phyloP scores from a whole-genome alignment of 2,329 filamentous ascomycete genomes.

The Neonectria magnoliae region DNA sequence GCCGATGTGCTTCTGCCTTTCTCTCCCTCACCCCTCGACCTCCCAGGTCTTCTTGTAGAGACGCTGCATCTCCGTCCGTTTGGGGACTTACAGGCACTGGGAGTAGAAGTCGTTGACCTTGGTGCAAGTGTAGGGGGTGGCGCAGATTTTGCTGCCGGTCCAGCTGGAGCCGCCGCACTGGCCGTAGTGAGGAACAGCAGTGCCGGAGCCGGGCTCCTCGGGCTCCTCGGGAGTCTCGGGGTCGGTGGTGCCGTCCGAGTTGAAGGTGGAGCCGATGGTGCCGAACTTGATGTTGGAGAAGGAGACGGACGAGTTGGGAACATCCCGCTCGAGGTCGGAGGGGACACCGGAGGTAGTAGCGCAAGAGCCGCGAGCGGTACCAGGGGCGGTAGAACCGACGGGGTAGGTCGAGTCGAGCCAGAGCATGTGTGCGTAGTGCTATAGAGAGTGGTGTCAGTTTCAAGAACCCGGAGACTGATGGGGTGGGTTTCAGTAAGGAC shows the following conservation, averaged over 20 bases:
- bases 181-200: conserved; percentile 43
- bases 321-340: conserved; percentile 56
- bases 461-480: background rate
- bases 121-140: conserved; percentile 48
- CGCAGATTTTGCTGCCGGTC: conserved; percentile 50
- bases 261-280: conserved; percentile 64
- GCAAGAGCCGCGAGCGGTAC: conserved; percentile 65
- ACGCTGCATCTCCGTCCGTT: background rate
- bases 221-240: background rate
- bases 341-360: conserved; percentile 62
- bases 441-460: conserved; percentile 13
- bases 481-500: conserved; percentile 22
- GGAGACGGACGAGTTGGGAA: conserved; percentile 60
- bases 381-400: conserved; percentile 54
- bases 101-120: conserved; percentile 53
- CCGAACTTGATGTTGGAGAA: conserved; percentile 70
- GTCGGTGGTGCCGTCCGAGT: conserved; percentile 6
- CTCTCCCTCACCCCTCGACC: background rate
- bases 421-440: conserved; percentile 73
- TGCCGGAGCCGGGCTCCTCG: conserved; percentile 24
- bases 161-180: conserved; percentile 52
- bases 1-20: background rate
- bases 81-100: conserved; percentile 50
- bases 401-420: conserved; percentile 79
- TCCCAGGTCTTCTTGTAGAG: background rate